Conservation (phyloP, 306 rosid genomes). For the Ormosia semicastrata region DNA sequence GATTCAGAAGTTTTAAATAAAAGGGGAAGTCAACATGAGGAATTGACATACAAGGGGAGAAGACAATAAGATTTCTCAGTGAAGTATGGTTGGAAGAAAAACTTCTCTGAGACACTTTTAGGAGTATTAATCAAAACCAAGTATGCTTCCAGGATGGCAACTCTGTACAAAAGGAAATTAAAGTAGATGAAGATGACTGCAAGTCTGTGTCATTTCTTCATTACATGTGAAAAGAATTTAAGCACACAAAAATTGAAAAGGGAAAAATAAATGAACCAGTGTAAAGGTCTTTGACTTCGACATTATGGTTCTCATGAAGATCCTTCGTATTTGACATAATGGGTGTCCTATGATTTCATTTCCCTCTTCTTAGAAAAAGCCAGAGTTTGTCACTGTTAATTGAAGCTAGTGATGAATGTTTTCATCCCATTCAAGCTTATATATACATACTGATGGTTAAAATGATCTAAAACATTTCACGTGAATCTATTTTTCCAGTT, state of each 20-base stretch:
- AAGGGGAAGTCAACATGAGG: neutral
- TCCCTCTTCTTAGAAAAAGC: neutral
- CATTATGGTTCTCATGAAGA: neutral
- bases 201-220: neutral
- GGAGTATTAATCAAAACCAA: conserved; percentile 4
- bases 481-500: neutral
- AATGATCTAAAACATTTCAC: neutral
- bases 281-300: neutral
- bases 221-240: neutral
- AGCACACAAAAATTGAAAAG: neutral
- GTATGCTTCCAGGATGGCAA: neutral
- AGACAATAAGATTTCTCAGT: neutral
- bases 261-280: neutral
- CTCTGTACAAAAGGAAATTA: neutral
- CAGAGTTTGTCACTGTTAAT: conserved; percentile 2
- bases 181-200: neutral
- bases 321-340: neutral
- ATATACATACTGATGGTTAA: neutral
- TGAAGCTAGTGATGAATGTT: neutral
- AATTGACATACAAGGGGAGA: neutral
- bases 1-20: neutral
- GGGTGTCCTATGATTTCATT: neutral
- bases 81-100: neutral
- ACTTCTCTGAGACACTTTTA: neutral
- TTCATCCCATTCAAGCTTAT: neutral